These are phyloP conservation scores for Tolypocladium sp. DNA, from an alignment of 2,329 filamentous ascomycete genomes.

Conservation along the genomic window DNA sequence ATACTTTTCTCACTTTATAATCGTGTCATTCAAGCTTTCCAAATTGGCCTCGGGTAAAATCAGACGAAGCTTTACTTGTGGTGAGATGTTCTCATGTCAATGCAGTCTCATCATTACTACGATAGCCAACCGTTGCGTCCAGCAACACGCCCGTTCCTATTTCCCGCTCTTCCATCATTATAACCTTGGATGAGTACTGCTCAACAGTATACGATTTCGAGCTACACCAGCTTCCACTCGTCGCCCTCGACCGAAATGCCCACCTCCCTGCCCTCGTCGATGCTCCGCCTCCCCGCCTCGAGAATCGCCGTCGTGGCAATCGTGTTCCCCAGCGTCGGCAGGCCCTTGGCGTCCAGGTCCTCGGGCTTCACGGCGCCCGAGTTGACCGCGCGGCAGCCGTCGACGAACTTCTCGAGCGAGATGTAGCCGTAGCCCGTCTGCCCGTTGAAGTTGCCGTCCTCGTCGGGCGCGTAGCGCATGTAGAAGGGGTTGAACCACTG, in stretches of 20 bases:
- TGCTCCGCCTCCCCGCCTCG: conserved; percentile 73
- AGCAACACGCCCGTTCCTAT: not conserved
- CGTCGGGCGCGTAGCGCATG: conserved; percentile 89
- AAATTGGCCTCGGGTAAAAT: not conserved
- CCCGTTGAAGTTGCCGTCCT: conserved; percentile 88
- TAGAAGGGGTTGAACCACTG: conserved; percentile 93
- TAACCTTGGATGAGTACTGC: no score
- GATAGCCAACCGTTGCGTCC: not conserved
- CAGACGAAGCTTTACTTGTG: not conserved
- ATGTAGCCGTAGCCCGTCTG: conserved; percentile 91
- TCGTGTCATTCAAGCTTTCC: not conserved
- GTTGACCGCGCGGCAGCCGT: conserved; percentile 73
- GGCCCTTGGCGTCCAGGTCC: conserved; percentile 67
- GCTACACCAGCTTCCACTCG: conserved; percentile 55
- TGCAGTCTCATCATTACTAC: not conserved
- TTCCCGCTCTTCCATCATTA: not conserved
- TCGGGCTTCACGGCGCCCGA: conserved; percentile 61
- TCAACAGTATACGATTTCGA: not conserved
- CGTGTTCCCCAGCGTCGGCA: conserved; percentile 83
- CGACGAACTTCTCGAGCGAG: conserved; percentile 92
- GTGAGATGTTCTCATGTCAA: not conserved
- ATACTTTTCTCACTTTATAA: not conserved
- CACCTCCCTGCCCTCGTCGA: conserved; percentile 74
- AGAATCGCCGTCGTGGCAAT: conserved; percentile 87
- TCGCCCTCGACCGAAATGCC: conserved; percentile 60